phyloP scores from a whole-genome alignment of 2,329 filamentous ascomycete species.

The Sclerotinia trifoliorum region DNA sequence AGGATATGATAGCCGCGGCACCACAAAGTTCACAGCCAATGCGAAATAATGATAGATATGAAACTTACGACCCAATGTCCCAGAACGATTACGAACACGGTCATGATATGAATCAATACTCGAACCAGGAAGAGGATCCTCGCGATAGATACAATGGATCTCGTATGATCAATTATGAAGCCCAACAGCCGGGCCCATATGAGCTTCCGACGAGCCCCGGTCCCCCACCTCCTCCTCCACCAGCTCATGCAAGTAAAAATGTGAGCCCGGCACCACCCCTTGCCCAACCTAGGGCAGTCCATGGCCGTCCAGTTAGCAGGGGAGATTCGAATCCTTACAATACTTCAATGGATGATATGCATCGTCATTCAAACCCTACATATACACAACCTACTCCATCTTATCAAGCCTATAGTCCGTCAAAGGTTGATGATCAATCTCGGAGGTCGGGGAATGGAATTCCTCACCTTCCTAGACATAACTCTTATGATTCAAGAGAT shows the following conservation, averaged over 20 bases:
- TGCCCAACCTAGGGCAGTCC: slow-evolving; percentile 10
- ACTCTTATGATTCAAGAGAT: slow-evolving; percentile 40
- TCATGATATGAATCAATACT: slow-evolving; percentile 23
- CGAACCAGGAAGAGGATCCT: slow-evolving; percentile 23
- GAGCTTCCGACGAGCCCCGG: slow-evolving; percentile 39
- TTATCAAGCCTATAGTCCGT: slow-evolving; percentile 37
- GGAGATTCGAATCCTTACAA: slow-evolving; percentile 30
- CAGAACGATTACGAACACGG: slow-evolving; percentile 34
- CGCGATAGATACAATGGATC: slow-evolving; percentile 32
- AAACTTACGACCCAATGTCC: slow-evolving; percentile 34
- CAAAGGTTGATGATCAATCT: slow-evolving; percentile 32
- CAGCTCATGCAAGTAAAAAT: slow-evolving; percentile 36
- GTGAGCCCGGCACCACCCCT: slow-evolving; percentile 30
- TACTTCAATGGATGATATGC: slow-evolving; percentile 28
- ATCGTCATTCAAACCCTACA: slow-evolving; percentile 33
- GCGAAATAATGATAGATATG: slow-evolving; percentile 32
- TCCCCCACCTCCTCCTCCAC: slow-evolving; percentile 40
- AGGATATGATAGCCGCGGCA: slow-evolving; percentile 20
- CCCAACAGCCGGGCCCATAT: slow-evolving; percentile 34
- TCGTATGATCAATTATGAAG: slow-evolving; percentile 34
- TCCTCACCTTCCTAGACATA: slow-evolving; percentile 38
- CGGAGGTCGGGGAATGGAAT: slow-evolving; percentile 29
- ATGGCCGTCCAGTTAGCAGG: slow-evolving; percentile 17
- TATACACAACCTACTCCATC: slow-evolving; percentile 31
- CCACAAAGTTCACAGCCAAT: slow-evolving; percentile 28